These are phyloP conservation scores for Didymella lethalis DNA, from an alignment of 2,329 filamentous ascomycete species.

Conservation along the genomic window DNA sequence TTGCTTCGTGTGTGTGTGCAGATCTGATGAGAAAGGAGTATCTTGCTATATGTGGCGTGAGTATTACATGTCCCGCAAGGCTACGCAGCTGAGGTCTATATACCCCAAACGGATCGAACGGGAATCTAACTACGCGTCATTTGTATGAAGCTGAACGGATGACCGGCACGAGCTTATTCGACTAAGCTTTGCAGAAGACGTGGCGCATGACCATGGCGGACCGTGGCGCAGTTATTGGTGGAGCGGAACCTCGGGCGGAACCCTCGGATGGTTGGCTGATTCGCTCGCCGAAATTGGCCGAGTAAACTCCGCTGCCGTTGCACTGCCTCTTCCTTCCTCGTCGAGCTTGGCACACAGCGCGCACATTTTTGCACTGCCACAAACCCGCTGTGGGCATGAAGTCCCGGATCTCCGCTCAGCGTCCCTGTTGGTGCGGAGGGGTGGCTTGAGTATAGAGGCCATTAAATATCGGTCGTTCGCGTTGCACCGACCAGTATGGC, in stretches of 20 bases:
- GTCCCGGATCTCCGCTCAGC: not conserved
- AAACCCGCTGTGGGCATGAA: slow-evolving; percentile 4
- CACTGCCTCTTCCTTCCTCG: slow-evolving; percentile 1
- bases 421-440: slow-evolving; percentile 5
- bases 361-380: slow-evolving; percentile 10
- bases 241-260: slow-evolving; percentile 21
- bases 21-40: not conserved
- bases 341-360: slow-evolving; percentile 8
- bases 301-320: slow-evolving; percentile 6
- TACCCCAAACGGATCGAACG: slow-evolving; percentile 13
- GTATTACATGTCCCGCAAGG: not conserved
- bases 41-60: not conserved
- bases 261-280: slow-evolving; percentile 14
- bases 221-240: slow-evolving; percentile 21
- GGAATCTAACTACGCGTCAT: slow-evolving; percentile 12
- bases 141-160: slow-evolving; percentile 2
- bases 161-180: slow-evolving; percentile 17
- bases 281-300: slow-evolving; percentile 13
- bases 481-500: slow-evolving; percentile 8
- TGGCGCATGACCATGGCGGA: slow-evolving; percentile 13
- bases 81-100: slow-evolving; percentile 6
- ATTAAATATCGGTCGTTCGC: slow-evolving; percentile 7
- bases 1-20: not conserved
- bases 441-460: not conserved
- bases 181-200: slow-evolving; percentile 11